phyloP scores from a whole-genome alignment of 108 stramenopile genomes.

The Schizochytrium sp. region DNA sequence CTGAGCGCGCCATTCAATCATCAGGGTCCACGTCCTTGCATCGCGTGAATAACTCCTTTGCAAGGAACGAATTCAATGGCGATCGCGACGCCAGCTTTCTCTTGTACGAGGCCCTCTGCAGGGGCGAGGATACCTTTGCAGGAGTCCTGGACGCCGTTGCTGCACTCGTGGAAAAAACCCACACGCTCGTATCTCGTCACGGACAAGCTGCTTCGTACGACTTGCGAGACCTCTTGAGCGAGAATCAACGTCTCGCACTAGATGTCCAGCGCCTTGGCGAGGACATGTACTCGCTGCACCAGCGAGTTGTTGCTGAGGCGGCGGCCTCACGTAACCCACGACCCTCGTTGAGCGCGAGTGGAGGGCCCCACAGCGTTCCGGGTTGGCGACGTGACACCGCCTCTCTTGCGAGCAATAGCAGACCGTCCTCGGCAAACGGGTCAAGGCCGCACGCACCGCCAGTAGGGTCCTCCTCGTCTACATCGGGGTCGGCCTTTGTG shows the following conservation, averaged over 20 bases:
- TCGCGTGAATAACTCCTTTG: not conserved
- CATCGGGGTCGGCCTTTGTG: too few species aligned
- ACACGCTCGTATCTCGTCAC: not conserved
- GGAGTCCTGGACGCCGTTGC: not conserved
- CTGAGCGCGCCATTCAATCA: not conserved
- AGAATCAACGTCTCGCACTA: not conserved
- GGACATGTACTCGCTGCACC: not conserved
- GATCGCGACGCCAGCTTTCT: not conserved
- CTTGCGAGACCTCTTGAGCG: not conserved
- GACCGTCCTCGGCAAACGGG: not conserved
- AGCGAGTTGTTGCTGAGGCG: not conserved
- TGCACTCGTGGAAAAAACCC: not conserved
- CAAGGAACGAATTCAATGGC: not conserved
- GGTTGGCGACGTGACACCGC: not conserved
- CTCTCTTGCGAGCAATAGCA: not conserved
- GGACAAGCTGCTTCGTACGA: not conserved
- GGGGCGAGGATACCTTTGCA: not conserved
- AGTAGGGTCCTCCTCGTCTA: too few species aligned
- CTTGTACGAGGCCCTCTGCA: not conserved
- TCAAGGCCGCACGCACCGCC: too few species aligned
- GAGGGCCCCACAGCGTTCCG: too few species aligned
- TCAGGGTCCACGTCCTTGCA: not conserved
- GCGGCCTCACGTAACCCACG: not conserved
- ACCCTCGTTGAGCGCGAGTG: too few species aligned
- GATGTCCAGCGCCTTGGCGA: not conserved